Conservation (phyloP, 2,329 filamentous ascomycete genomes). For the Cladosporium sphaerospermum region DNA sequence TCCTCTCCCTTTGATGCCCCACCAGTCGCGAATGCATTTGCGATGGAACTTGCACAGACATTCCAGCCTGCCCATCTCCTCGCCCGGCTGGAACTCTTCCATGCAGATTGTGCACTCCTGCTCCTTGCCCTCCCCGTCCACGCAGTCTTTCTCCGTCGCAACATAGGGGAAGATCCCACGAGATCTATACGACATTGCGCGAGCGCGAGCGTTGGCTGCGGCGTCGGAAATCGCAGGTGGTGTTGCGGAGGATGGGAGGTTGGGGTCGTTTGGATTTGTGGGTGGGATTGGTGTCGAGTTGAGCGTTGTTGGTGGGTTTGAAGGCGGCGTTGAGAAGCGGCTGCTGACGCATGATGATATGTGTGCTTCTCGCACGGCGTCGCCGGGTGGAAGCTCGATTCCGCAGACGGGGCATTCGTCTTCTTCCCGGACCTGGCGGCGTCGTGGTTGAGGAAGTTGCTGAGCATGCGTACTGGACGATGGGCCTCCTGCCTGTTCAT, state of each 20-base stretch:
- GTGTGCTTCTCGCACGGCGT: slow-evolving; percentile 38
- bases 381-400: slow-evolving; percentile 57
- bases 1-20: slow-evolving; percentile 49
- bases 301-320: slow-evolving; percentile 14
- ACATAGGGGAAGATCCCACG: slow-evolving; percentile 45
- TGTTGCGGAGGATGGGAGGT: neutral
- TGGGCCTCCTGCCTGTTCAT: neutral
- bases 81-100: slow-evolving; percentile 57
- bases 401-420: slow-evolving; percentile 77
- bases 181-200: slow-evolving; percentile 29
- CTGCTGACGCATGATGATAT: slow-evolving; percentile 31
- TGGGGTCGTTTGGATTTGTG: slow-evolving; percentile 4
- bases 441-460: slow-evolving; percentile 7
- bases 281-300: slow-evolving; percentile 17
- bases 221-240: slow-evolving; percentile 10
- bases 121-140: slow-evolving; percentile 45
- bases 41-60: slow-evolving; percentile 61
- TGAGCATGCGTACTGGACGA: neutral
- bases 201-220: slow-evolving; percentile 16
- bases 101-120: slow-evolving; percentile 60
- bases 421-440: slow-evolving; percentile 51
- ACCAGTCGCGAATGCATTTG: slow-evolving; percentile 55
- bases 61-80: slow-evolving; percentile 53
- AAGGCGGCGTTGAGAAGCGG: slow-evolving; percentile 13
- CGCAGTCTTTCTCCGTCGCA: slow-evolving; percentile 59